Evolutionary conservation across 768 basidiomycete species (phyloP), one percentile per base, ranked within the genome.

Genomic region (Xanthoconium stramineum): DNA sequence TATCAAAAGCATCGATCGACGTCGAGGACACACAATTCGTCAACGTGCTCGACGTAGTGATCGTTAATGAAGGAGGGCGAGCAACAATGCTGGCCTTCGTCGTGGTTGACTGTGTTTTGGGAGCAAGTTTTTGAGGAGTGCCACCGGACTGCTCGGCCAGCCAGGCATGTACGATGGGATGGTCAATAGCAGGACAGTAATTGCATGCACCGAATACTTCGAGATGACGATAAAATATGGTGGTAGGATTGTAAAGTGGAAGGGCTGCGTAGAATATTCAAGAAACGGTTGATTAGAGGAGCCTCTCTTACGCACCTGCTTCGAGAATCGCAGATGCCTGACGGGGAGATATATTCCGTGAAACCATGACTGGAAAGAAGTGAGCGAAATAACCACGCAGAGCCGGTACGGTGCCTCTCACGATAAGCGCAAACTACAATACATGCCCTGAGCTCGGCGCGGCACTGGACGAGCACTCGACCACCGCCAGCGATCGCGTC

Each of bases 381-480:
- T 65, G 40, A 56, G 48, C 17, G 29, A 32, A 50, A 39, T 8
- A 30, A 53, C 17, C 13, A n/a, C 33, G 19, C 3, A 24, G 32
- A 51, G 36, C 17, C 2, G 32, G 19, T 29, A 8, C n/a, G 20
- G 45, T 24, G 33, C 15, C 7, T 55, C 82, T 66, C 62, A 83
- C 83, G 63, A 66, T 79, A 83, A 36, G 82, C 81, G 56, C 77
- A 82, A 35, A 73, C 78, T 30, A 77, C 77, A 33, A 77, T 73
- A 61, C 81, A 83, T 17, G 83, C 82, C 46, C 79, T 76, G 11
- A 78, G 75, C 56, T 86, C 85, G n/a, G 75, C 72, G 13, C 72
- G 69, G 36, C 75, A 83, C 66, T 84, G 77, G 20, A 86, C 76
- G 24, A 86, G 78, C 17, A 85, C 79, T 32, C 69, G 71, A 3